Percentiles rank a stretch among this genome's conserved stretches.
These are phyloP conservation scores for Pueraria montana DNA, from an alignment of 306 rosid species.

Conservation along the genomic window DNA sequence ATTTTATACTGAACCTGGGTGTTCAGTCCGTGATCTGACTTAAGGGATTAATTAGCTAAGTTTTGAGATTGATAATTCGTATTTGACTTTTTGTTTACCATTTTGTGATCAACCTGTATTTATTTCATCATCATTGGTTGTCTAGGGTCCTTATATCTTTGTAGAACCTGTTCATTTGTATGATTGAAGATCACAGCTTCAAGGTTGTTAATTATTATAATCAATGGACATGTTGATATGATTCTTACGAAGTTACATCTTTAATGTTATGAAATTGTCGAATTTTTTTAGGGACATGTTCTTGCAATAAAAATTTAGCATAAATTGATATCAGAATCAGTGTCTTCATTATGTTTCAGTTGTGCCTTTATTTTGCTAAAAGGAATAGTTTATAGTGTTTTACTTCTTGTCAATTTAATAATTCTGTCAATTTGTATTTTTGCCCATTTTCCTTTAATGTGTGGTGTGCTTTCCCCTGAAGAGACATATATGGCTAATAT, in stretches of 20 bases:
- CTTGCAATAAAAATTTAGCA: slow-evolving; percentile 8
- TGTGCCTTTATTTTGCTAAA: too few relatives aligned
- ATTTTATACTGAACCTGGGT: neutral
- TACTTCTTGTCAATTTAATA: neutral
- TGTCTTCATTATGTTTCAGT: neutral
- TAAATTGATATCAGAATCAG: slow-evolving; percentile 22
- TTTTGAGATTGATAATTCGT: neutral
- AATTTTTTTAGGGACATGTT: neutral
- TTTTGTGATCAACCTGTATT: neutral
- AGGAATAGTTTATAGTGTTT: too few relatives aligned
- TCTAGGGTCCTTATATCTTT: neutral
- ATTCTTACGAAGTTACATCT: neutral
- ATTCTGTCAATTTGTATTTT: neutral
- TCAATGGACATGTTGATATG: slow-evolving; percentile 5
- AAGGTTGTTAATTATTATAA: slow-evolving; percentile 2
- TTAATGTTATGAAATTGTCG: neutral
- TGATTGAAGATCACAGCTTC: neutral
- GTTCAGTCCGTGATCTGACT: neutral
- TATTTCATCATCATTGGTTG: neutral
- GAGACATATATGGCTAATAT: neutral
- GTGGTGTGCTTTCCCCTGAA: neutral
- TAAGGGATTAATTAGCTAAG: neutral
- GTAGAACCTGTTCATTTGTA: slow-evolving; percentile 16
- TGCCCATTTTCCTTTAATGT: neutral
- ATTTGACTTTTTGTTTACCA: neutral